These are phyloP conservation scores for Gastrolobium bilobum DNA, from an alignment of 306 rosid genomes.

Conservation along the genomic window DNA sequence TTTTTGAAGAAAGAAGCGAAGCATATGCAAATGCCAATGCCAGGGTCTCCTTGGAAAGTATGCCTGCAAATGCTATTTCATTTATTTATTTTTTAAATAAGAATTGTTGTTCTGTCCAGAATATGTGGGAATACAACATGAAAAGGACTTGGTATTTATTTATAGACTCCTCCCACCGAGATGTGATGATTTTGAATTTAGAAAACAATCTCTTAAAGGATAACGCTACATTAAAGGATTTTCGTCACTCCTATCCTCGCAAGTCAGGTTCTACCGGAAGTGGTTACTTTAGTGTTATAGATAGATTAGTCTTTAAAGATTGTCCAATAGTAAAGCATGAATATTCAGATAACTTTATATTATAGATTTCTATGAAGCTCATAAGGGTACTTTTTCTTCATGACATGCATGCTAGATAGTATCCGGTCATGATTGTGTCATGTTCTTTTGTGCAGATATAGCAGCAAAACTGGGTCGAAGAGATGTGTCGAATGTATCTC, in stretches of 20 bases:
- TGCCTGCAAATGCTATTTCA: constrained; percentile 30
- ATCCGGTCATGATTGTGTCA: background rate
- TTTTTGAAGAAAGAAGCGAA: constrained; percentile 72
- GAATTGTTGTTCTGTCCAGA: background rate
- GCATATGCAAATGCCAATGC: constrained; percentile 80
- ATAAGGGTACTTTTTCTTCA: background rate
- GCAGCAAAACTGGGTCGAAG: constrained; percentile 64
- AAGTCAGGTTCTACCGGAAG: too few relatives aligned
- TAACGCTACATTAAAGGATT: too few relatives aligned
- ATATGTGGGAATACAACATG: background rate
- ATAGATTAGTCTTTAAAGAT: background rate
- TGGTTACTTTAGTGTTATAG: background rate
- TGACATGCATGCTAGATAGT: background rate
- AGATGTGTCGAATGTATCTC: constrained; percentile 71
- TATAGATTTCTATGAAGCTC: background rate
- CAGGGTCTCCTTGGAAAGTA: constrained; percentile 82
- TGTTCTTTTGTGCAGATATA: constrained; percentile 62
- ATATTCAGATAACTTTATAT: background rate
- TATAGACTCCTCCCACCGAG: too few relatives aligned
- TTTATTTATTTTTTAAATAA: background rate
- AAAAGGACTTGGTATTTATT: constrained; percentile 1
- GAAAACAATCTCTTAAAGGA: too few relatives aligned
- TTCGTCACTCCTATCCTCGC: too few relatives aligned
- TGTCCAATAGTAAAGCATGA: constrained; percentile 11
- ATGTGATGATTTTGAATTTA: too few relatives aligned